phyloP scores from a whole-genome alignment of 208 protist genomes.

The Trichomonas vaginalis region DNA sequence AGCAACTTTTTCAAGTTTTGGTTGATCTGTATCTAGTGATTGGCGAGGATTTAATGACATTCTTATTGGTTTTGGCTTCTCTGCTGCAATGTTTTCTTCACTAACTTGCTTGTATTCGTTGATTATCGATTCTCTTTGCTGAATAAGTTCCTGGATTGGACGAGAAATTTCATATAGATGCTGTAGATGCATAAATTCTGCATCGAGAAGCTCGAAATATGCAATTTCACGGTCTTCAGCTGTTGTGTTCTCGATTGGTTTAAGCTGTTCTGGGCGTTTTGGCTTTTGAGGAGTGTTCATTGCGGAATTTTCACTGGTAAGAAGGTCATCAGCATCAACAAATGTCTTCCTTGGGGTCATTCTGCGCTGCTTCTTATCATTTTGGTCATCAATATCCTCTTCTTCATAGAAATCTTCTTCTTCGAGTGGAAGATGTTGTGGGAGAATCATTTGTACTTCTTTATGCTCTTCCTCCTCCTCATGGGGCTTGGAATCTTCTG shows the following conservation, averaged over 20 bases:
- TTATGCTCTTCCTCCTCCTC: neutral
- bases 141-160: neutral
- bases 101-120: neutral
- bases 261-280: neutral
- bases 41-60: neutral
- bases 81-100: neutral
- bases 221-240: neutral
- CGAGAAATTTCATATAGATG: neutral
- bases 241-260: neutral
- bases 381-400: neutral
- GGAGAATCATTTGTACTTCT: neutral
- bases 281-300: neutral
- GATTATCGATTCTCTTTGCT: neutral
- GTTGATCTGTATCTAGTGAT: neutral
- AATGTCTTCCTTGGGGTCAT: neutral
- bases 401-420: neutral
- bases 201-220: neutral
- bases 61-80: neutral
- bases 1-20: neutral
- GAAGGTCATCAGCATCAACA: neutral
- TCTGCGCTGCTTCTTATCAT: neutral
- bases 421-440: neutral
- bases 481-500: neutral
- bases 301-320: neutral
- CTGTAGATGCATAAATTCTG: neutral